A percentile compares a stretch with the other conserved stretches of the same genome.
Conservation (phyloP, 2,329 filamentous ascomycete species). For the Lasiodiplodia hormozganensis region DNA sequence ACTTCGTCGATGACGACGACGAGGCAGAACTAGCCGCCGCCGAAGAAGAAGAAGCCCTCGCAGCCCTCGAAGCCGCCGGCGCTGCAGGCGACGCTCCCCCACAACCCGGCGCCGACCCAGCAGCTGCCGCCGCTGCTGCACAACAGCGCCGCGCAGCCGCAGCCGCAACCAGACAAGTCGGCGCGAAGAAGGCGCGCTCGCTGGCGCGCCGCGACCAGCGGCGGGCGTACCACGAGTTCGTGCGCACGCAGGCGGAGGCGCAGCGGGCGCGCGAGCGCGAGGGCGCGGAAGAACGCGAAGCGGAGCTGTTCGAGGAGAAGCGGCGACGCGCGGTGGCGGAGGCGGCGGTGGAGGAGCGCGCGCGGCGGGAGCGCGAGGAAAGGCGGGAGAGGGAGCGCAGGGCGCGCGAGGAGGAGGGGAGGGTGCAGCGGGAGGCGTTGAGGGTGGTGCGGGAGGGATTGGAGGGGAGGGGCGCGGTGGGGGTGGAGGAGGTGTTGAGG, state of each 20-base stretch:
- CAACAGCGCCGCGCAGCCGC: constrained; percentile 33
- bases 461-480: constrained; percentile 36
- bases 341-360: constrained; percentile 50
- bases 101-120: not conserved
- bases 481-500: constrained; percentile 50
- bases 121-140: constrained; percentile 43
- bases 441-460: constrained; percentile 38
- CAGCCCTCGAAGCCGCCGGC: constrained; percentile 2
- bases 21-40: not conserved
- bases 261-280: constrained; percentile 52
- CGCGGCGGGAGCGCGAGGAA: constrained; percentile 48
- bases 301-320: constrained; percentile 48
- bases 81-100: not conserved
- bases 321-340: constrained; percentile 51
- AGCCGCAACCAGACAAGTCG: constrained; percentile 45
- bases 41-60: constrained; percentile 18
- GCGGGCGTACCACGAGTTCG: constrained; percentile 57
- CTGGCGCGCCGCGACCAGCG: constrained; percentile 54
- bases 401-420: constrained; percentile 46
- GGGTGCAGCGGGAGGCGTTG: constrained; percentile 41
- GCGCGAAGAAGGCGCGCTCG: constrained; percentile 58
- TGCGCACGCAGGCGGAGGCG: constrained; percentile 55
- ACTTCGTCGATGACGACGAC: constrained; percentile 33
- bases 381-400: constrained; percentile 46
- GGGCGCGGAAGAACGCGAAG: constrained; percentile 54